Evolutionary conservation across 148 eudicot genomes (phyloP), one percentile per base, ranked within the genome.

Genomic region (Tetragonia tetragonoides): DNA sequence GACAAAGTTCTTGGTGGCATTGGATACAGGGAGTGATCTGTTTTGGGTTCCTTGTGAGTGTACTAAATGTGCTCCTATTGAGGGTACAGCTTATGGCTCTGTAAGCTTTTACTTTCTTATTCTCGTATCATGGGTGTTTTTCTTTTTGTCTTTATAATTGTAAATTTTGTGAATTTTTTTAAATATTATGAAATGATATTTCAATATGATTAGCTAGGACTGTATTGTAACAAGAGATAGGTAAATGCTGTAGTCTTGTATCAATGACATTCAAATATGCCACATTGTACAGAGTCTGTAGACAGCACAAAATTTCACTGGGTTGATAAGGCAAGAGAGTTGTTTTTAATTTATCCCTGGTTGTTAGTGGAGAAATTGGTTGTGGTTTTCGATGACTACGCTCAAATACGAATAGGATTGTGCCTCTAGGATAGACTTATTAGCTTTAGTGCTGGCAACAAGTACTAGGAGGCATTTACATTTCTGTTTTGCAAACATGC

Each of bases 41-140:
- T 95, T 95, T 67, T 95, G 98, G 98, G 94, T 92, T 73, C 98
- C 97, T 53, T 95, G 98, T 84, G 92, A 88, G 57, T 95, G 97
- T 79, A 75, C 76, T 40, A 84, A 78, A 81, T 95, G 97, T 84
- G 99, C 99, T 34, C 87, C 91, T 15, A 78, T 81, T 77, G 87
- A 83, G 41, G 86, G 83, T 76, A 80, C 90, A 21, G 82, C 85
- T 83, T 87, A 84, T 76, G 87, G 73, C 78, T 85, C 91, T 79
- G 98, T 95, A 87, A 81, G 96, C 83, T 75, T 69, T 62, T 62
- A 17, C 64, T 73, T 14, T 7, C 34, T 8, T 14, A 57, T 39
- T 23, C 17, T 69, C n/a, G 38, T 44, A 18, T 20, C 20, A 5
- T 39, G 41, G 2, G 64, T 17, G 3, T 37, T 6, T 24, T 24